These are phyloP conservation scores for Cytospora piceae DNA, from an alignment of 2,329 filamentous ascomycete species.

Conservation along the genomic window DNA sequence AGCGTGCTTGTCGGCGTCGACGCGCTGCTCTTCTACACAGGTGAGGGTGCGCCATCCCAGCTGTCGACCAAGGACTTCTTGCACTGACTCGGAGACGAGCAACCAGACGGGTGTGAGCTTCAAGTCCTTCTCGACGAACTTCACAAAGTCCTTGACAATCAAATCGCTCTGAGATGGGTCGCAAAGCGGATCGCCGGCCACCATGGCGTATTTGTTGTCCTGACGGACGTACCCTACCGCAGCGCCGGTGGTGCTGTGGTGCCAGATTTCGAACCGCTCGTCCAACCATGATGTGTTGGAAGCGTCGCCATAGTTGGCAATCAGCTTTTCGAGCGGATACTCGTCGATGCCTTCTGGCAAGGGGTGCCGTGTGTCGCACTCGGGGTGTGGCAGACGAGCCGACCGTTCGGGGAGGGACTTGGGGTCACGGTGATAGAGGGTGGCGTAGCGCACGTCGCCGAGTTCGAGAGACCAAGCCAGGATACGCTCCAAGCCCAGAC, in stretches of 20 bases:
- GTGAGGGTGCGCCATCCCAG: slow-evolving; percentile 88
- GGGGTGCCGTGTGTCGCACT: slow-evolving; percentile 72
- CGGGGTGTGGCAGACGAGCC: slow-evolving; percentile 76
- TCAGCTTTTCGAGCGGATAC: slow-evolving; percentile 75
- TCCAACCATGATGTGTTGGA: slow-evolving; percentile 95
- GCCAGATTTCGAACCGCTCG: slow-evolving; percentile 85
- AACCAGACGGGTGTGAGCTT: slow-evolving; percentile 84
- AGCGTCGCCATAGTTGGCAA: slow-evolving; percentile 94
- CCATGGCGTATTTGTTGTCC: slow-evolving; percentile 75
- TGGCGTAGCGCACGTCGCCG: slow-evolving; percentile 87
- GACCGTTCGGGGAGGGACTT: slow-evolving; percentile 77
- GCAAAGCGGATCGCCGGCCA: slow-evolving; percentile 86
- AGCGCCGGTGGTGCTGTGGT: slow-evolving; percentile 76
- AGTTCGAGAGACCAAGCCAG: slow-evolving; percentile 84
- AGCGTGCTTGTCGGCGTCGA: slow-evolving; percentile 74
- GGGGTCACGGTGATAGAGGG: slow-evolving; percentile 85
- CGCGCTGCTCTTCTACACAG: slow-evolving; percentile 85
- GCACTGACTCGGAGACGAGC: slow-evolving; percentile 76
- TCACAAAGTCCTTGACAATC: slow-evolving; percentile 74
- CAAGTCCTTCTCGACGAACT: slow-evolving; percentile 71
- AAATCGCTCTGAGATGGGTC: slow-evolving; percentile 75
- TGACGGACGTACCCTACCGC: slow-evolving; percentile 82
- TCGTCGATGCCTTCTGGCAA: slow-evolving; percentile 45
- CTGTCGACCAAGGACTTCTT: slow-evolving; percentile 78
- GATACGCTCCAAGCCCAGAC: slow-evolving; percentile 87